These are phyloP conservation scores for Stropharia rugosoannulata DNA, from an alignment of 768 basidiomycete genomes.

Conservation along the genomic window DNA sequence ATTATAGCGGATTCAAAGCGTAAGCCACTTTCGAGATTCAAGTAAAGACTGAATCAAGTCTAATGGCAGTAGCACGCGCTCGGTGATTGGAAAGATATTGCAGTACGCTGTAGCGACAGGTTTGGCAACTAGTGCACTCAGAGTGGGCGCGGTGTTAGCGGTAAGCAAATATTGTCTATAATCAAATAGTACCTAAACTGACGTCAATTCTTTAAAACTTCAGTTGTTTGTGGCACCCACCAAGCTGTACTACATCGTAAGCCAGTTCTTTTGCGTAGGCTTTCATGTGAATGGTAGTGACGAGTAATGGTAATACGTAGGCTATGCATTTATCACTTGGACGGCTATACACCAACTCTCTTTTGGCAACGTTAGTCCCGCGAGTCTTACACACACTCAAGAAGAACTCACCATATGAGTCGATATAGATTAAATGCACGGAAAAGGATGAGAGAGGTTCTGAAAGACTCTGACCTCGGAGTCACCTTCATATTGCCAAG, in stretches of 20 bases:
- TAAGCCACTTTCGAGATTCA: neutral
- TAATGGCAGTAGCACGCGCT: conserved; percentile 8
- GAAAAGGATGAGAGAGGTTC: neutral
- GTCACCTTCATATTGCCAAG: neutral
- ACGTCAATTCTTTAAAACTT: neutral
- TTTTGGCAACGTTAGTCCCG: conserved; percentile 20
- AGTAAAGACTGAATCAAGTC: neutral
- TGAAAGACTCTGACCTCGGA: neutral
- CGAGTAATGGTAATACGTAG: neutral
- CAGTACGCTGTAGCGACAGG: conserved; percentile 23
- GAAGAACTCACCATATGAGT: neutral
- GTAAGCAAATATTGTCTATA: conserved; percentile 3
- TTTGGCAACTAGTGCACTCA: conserved; percentile 16
- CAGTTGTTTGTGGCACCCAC: conserved; percentile 17
- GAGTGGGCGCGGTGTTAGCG: conserved; percentile 1
- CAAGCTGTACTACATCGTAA: conserved; percentile 20
- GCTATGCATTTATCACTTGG: conserved; percentile 26
- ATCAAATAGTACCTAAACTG: too few species aligned
- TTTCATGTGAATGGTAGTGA: neutral
- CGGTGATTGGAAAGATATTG: conserved; percentile 13
- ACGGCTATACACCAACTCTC: conserved; percentile 23
- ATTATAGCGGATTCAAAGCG: conserved; percentile 7
- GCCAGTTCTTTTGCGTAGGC: neutral
- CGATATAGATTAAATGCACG: conserved; percentile 4
- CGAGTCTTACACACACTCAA: neutral